Conservation (phyloP, 1,284 basidiomycete species). For the Trichosporon coremiiforme region DNA sequence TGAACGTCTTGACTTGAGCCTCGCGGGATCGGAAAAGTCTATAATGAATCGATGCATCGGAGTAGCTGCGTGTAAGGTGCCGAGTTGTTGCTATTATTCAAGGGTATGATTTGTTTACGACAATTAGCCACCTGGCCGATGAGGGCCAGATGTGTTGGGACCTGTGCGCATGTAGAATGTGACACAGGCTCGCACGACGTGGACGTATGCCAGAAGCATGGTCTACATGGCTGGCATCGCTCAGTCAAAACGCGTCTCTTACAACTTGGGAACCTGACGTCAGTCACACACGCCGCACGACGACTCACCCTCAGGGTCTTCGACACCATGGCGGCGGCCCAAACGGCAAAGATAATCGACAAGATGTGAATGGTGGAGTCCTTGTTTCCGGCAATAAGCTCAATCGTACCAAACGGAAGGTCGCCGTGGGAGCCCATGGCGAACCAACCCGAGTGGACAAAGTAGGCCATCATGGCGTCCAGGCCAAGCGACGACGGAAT, state of each 20-base stretch:
- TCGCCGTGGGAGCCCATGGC: slow-evolving; percentile 54
- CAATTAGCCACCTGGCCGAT: background rate
- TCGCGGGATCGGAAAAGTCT: background rate
- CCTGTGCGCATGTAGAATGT: slow-evolving; percentile 13
- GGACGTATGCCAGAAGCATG: background rate
- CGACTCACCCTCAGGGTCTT: slow-evolving; percentile 75
- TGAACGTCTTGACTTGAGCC: background rate
- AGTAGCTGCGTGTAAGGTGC: slow-evolving; percentile 20
- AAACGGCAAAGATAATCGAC: slow-evolving; percentile 70
- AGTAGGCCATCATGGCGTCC: slow-evolving; percentile 78
- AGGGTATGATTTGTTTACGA: slow-evolving; percentile 14
- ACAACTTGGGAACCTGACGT: slow-evolving; percentile 30
- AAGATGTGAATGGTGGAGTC: slow-evolving; percentile 76
- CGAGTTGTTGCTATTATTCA: slow-evolving; percentile 17
- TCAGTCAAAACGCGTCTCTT: slow-evolving; percentile 7
- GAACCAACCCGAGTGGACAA: slow-evolving; percentile 80
- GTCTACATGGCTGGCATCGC: background rate
- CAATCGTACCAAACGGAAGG: slow-evolving; percentile 71
- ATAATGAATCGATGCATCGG: slow-evolving; percentile 20
- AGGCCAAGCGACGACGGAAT: slow-evolving; percentile 88
- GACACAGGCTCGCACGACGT: slow-evolving; percentile 5
- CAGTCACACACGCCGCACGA: background rate
- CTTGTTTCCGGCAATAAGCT: slow-evolving; percentile 69
- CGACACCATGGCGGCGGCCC: slow-evolving; percentile 94
- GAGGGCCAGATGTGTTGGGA: slow-evolving; percentile 5